A percentile compares a stretch with the other conserved stretches of the same genome.
Evolutionary conservation across 2,329 filamentous ascomycete genomes (phyloP).

Genomic region (Aspergillus sp.): DNA sequence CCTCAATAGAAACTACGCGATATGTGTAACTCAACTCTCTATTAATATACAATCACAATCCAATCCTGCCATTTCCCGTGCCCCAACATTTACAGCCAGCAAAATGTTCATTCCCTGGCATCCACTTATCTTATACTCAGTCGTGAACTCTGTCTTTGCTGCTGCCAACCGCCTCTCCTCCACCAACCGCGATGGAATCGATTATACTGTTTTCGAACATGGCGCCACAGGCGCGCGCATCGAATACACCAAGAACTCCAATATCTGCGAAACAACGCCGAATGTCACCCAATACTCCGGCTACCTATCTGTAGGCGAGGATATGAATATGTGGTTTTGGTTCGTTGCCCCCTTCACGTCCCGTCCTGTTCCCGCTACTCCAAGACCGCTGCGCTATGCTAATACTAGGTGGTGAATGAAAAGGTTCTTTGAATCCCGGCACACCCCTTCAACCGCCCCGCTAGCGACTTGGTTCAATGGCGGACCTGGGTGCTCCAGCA

Average conservation of each 20-base stretch:
- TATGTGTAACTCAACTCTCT: too few species aligned
- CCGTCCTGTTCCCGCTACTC: not conserved
- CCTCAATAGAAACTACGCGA: too few species aligned
- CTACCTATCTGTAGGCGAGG: slow-evolving; percentile 43
- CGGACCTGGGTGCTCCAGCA: slow-evolving; percentile 40
- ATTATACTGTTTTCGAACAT: slow-evolving; percentile 45
- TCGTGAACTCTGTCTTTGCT: too few species aligned
- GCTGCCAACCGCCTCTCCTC: not conserved
- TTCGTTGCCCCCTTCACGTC: slow-evolving; percentile 5
- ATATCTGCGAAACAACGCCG: slow-evolving; percentile 46
- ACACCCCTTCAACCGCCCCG: slow-evolving; percentile 39
- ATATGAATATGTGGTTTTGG: slow-evolving; percentile 43
- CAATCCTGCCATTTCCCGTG: too few species aligned
- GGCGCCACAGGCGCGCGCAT: slow-evolving; percentile 40
- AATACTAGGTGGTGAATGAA: too few species aligned
- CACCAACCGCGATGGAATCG: slow-evolving; percentile 26
- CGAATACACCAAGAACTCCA: slow-evolving; percentile 46
- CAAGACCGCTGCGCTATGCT: too few species aligned
- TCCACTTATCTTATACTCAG: too few species aligned
- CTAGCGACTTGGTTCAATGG: slow-evolving; percentile 43
- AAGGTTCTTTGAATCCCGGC: slow-evolving; percentile 44
- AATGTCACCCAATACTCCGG: slow-evolving; percentile 48
- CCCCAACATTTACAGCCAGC: too few species aligned
- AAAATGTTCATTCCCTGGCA: too few species aligned
- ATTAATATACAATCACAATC: too few species aligned